phyloP scores from a whole-genome alignment of 768 basidiomycete genomes.

The Boletellus sp. region DNA sequence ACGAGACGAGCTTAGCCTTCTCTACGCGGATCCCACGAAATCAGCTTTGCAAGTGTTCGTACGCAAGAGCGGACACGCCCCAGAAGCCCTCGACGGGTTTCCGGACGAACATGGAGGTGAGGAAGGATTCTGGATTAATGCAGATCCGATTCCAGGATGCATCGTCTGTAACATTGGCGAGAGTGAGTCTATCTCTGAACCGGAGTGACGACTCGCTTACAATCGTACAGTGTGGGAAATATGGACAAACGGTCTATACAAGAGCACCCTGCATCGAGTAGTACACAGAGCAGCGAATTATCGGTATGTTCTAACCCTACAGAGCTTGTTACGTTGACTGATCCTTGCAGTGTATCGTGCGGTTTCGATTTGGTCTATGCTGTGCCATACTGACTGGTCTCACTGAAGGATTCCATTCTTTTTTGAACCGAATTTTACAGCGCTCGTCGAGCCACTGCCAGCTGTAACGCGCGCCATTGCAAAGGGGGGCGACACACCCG shows the following conservation, averaged over 20 bases:
- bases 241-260: constrained; percentile 86
- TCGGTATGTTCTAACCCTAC: constrained; percentile 28
- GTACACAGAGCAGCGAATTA: constrained; percentile 75
- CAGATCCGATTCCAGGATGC: constrained; percentile 78
- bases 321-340: constrained; percentile 7
- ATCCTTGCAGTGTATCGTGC: constrained; percentile 61
- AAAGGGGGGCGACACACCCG: constrained; percentile 12
- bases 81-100: constrained; percentile 32
- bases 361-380: constrained; percentile 22
- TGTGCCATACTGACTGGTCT: constrained; percentile 3
- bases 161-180: constrained; percentile 91
- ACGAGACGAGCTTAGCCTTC: constrained; percentile 51
- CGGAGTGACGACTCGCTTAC: background rate
- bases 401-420: constrained; percentile 78
- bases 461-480: constrained; percentile 46
- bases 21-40: constrained; percentile 79
- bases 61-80: constrained; percentile 36
- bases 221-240: constrained; percentile 78
- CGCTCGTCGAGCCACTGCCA: constrained; percentile 60
- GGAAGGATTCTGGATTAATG: constrained; percentile 74
- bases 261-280: constrained; percentile 86
- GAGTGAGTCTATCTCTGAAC: constrained; percentile 47
- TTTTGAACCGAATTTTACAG: constrained; percentile 87
- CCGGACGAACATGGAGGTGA: constrained; percentile 52
- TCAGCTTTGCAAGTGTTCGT: constrained; percentile 82